Evolutionary conservation across 306 rosid species (phyloP).

Genomic region (Malus domestica): DNA sequence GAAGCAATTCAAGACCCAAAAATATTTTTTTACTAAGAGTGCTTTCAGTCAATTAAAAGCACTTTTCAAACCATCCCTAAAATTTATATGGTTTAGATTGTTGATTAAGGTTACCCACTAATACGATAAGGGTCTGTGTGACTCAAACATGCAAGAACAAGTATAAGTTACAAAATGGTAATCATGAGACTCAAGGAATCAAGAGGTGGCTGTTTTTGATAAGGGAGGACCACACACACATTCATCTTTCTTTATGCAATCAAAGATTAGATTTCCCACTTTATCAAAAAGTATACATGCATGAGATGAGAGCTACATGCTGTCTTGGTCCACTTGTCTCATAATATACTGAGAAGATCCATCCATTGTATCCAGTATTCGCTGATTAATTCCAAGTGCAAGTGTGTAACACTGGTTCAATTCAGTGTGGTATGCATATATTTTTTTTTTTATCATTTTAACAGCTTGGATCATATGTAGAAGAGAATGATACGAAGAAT

Average conservation of each 20-base stretch:
- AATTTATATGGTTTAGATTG: background rate
- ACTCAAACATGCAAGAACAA: background rate
- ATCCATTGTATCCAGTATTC: background rate
- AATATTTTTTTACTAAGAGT: too few species aligned
- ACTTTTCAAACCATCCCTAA: too few species aligned
- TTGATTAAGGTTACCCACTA: background rate
- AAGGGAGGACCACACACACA: conserved; percentile 21
- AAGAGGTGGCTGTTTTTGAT: conserved; percentile 9
- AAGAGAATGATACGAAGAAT: too few species aligned
- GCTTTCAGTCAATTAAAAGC: too few species aligned
- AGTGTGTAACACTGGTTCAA: background rate
- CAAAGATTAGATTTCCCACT: conserved; percentile 23
- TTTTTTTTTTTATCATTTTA: background rate
- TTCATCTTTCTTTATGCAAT: conserved; percentile 18
- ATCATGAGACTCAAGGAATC: conserved; percentile 18
- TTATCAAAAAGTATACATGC: conserved; percentile 12
- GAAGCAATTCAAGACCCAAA: too few species aligned
- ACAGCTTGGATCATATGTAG: conserved; percentile 2
- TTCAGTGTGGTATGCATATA: background rate
- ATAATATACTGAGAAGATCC: background rate
- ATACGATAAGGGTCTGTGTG: background rate
- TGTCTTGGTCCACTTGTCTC: conserved; percentile 20
- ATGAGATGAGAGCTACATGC: conserved; percentile 5
- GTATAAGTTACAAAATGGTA: conserved; percentile 13
- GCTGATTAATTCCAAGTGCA: too few species aligned